phyloP scores from a whole-genome alignment of 768 basidiomycete genomes.

The Polyporus arcularius region DNA sequence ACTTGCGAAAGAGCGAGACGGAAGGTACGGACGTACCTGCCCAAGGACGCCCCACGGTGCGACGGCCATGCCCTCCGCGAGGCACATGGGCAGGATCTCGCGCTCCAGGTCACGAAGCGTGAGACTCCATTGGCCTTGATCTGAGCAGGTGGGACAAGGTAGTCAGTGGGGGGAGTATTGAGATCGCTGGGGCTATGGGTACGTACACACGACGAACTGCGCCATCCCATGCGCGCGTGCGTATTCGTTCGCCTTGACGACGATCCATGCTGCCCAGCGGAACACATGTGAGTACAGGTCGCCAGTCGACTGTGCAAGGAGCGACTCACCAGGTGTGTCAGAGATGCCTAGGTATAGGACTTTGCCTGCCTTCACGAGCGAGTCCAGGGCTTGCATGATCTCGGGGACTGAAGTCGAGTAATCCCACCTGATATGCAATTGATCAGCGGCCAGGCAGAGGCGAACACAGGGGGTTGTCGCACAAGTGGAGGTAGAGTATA shows the following conservation, averaged over 20 bases:
- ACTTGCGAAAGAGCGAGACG: slow-evolving; percentile 38
- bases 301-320: neutral
- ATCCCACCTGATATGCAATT: slow-evolving; percentile 34
- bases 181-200: neutral
- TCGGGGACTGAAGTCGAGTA: slow-evolving; percentile 44
- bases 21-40: slow-evolving; percentile 25
- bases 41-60: slow-evolving; percentile 13
- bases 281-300: neutral
- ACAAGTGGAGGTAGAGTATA: slow-evolving; percentile 45
- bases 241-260: slow-evolving; percentile 41
- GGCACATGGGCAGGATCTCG: slow-evolving; percentile 40
- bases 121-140: slow-evolving; percentile 38
- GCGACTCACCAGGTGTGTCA: slow-evolving; percentile 20
- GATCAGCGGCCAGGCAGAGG: neutral
- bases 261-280: slow-evolving; percentile 35
- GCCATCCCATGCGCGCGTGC: slow-evolving; percentile 38
- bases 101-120: slow-evolving; percentile 42
- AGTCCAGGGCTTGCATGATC: slow-evolving; percentile 43
- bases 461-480: slow-evolving; percentile 41
- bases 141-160: slow-evolving; percentile 36
- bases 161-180: neutral
- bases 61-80: slow-evolving; percentile 27
- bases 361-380: slow-evolving; percentile 41
- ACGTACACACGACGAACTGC: slow-evolving; percentile 17
- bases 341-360: slow-evolving; percentile 38